Conservation (phyloP, 192 early-diverging fungal species). For the Coemansia sp. region DNA sequence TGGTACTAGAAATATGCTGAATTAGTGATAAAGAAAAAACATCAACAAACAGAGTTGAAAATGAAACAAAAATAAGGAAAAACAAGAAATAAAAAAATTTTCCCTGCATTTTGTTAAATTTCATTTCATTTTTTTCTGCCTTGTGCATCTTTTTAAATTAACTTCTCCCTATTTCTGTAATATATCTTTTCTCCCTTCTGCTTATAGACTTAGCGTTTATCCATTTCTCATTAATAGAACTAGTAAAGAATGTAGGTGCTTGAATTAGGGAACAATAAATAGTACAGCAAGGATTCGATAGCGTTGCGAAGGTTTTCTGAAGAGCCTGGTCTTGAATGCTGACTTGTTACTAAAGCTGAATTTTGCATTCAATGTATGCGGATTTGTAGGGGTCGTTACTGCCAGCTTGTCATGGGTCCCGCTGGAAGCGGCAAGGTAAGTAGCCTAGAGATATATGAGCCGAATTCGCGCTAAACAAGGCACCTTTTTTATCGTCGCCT, state of each 20-base stretch:
- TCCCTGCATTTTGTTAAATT: neutral
- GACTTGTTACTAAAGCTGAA: too few species aligned
- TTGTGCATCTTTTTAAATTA: neutral
- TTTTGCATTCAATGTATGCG: neutral
- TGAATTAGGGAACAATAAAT: too few species aligned
- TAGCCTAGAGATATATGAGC: neutral
- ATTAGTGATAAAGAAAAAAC: neutral
- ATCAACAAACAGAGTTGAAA: neutral
- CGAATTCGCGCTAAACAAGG: neutral
- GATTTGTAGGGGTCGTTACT: slow-evolving; percentile 66
- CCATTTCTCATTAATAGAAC: neutral
- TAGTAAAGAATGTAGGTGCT: neutral
- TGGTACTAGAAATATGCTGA: neutral
- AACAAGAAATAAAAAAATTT: neutral
- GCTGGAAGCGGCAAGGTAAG: slow-evolving; percentile 84
- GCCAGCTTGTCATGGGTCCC: slow-evolving; percentile 96
- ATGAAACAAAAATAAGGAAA: slow-evolving; percentile 4
- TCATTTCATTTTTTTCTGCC: neutral
- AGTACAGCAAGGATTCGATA: too few species aligned
- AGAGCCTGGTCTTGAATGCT: too few species aligned
- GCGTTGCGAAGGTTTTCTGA: too few species aligned
- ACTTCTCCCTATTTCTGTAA: neutral
- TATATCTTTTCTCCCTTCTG: neutral
- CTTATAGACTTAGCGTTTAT: too few species aligned
- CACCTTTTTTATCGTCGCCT: too few species aligned